Conservation (phyloP, 192 early-diverging fungal genomes). For the Podila verticillata region DNA sequence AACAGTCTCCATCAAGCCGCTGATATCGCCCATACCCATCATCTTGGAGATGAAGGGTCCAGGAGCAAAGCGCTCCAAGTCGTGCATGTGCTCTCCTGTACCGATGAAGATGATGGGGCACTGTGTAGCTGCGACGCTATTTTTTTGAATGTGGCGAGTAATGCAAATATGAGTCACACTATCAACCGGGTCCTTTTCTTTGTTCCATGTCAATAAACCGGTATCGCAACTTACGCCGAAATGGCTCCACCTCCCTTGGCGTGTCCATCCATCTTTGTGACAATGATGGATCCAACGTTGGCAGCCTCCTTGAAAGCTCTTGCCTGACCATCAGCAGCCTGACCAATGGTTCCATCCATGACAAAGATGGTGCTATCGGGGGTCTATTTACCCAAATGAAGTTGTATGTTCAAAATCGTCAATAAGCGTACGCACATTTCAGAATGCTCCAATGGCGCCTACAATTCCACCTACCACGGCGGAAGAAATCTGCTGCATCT, state of each 20-base stretch:
- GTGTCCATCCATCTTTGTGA: conserved; percentile 99
- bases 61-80: conserved; percentile 91
- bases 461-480: conserved; percentile 66
- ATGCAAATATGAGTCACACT: neutral
- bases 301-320: conserved; percentile 92
- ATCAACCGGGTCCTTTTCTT: neutral
- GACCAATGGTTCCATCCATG: conserved; percentile 98
- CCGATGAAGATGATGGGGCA: conserved; percentile 97
- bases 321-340: conserved; percentile 94
- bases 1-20: conserved; percentile 88
- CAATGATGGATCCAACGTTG: conserved; percentile 94
- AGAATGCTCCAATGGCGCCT: neutral
- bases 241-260: conserved; percentile 99
- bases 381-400: conserved; percentile 44
- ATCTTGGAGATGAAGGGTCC: conserved; percentile 92
- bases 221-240: conserved; percentile 70
- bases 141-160: neutral
- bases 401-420: too few relatives aligned
- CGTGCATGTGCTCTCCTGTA: conserved; percentile 97
- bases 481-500: conserved; percentile 94
- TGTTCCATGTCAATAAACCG: neutral
- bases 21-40: conserved; percentile 92
- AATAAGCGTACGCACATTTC: neutral
- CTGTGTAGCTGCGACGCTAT: conserved; percentile 88
- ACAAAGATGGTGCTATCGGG: conserved; percentile 96